These are phyloP conservation scores for Apiospora hydei DNA, from an alignment of 2,329 filamentous ascomycete genomes.

Conservation along the genomic window DNA sequence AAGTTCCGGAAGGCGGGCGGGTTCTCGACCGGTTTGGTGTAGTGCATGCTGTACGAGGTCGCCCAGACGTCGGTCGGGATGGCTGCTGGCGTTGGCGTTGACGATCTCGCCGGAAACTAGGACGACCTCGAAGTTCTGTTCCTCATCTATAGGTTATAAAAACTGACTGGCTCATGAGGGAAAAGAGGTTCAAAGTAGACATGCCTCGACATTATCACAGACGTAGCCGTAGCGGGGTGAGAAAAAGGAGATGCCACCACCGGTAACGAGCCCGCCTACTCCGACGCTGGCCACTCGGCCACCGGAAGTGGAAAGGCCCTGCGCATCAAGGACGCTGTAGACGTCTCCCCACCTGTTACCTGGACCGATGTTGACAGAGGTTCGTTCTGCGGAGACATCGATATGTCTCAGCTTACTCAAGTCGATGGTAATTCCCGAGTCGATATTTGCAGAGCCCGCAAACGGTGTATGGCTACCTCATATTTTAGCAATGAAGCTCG, in stretches of 20 bases:
- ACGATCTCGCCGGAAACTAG: constrained; percentile 49
- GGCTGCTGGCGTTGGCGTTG: constrained; percentile 44
- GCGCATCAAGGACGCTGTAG: neutral
- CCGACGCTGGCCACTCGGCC: constrained; percentile 4
- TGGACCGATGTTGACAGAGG: neutral
- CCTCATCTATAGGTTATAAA: no score
- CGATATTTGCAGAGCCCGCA: neutral
- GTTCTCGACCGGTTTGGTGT: no score
- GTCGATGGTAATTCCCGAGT: neutral
- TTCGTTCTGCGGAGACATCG: neutral
- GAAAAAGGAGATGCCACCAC: neutral
- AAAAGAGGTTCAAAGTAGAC: no score
- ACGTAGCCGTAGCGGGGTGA: neutral
- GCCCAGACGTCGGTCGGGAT: constrained; percentile 30
- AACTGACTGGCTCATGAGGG: no score
- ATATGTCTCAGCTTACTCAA: neutral
- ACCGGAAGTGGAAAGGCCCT: neutral
- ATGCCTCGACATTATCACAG: no score
- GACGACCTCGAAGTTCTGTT: constrained; percentile 49
- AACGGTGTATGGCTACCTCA: neutral
- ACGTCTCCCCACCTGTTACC: neutral
- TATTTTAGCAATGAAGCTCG: neutral
- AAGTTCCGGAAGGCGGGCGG: no score
- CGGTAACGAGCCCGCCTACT: neutral
- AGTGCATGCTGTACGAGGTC: no score